Percentiles rank a stretch among this genome's conserved stretches.
These are phyloP conservation scores for Podaxis sp. DNA, from an alignment of 768 basidiomycete genomes.

Conservation along the genomic window DNA sequence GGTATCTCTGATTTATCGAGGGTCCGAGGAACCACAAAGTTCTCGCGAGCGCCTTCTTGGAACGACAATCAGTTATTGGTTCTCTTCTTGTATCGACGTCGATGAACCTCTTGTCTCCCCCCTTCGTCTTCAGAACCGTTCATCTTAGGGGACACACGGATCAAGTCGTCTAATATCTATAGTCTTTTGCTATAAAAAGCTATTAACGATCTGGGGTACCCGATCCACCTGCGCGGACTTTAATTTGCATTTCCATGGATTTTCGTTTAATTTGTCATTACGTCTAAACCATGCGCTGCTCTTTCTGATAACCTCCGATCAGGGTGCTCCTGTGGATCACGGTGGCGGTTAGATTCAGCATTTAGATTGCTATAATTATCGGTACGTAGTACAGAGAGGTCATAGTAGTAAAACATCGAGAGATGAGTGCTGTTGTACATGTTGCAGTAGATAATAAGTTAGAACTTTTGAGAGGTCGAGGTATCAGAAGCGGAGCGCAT, in stretches of 20 bases:
- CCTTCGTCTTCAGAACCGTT: neutral
- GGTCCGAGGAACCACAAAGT: neutral
- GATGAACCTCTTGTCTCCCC: neutral
- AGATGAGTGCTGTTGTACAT: constrained; percentile 4
- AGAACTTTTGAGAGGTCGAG: neutral
- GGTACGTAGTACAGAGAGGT: neutral
- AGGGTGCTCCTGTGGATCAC: neutral
- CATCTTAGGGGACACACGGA: neutral
- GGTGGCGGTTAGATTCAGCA: neutral
- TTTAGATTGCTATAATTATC: neutral
- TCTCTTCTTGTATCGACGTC: neutral
- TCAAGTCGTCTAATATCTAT: constrained; percentile 1
- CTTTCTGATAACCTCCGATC: neutral
- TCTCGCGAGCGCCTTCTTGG: constrained; percentile 5
- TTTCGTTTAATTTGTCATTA: constrained; percentile 3
- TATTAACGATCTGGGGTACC: constrained; percentile 9
- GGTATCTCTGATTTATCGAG: neutral
- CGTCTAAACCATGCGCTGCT: neutral
- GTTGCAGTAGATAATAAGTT: constrained; percentile 9
- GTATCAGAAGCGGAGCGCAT: neutral
- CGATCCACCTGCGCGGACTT: constrained; percentile 6
- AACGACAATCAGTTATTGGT: neutral
- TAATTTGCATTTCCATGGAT: neutral
- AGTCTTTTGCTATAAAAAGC: constrained; percentile 14
- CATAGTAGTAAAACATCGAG: neutral